Evolutionary conservation across 106 monocot species (phyloP).

Genomic region (Triglochin maritima): DNA sequence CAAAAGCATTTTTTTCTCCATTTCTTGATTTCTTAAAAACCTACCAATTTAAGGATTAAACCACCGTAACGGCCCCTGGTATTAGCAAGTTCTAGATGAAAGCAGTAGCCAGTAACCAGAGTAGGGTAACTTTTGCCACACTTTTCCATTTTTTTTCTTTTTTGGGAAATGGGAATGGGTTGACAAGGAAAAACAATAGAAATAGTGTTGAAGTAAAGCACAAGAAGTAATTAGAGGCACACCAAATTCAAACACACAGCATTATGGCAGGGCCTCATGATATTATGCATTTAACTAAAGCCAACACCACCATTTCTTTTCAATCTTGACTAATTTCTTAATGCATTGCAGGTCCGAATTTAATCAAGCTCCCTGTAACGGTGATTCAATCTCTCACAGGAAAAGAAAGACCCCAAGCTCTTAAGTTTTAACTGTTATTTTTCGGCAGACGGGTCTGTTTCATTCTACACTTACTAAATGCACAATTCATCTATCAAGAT

Average conservation of each 20-base stretch:
- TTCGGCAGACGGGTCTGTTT: too few relatives aligned
- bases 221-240: not conserved
- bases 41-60: too few relatives aligned
- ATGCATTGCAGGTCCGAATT: slow-evolving; percentile 46
- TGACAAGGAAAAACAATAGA: not conserved
- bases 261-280: not conserved
- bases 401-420: slow-evolving; percentile 23
- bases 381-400: slow-evolving; percentile 20
- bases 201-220: not conserved
- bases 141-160: too few relatives aligned
- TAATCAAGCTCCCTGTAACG: slow-evolving; percentile 18
- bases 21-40: too few relatives aligned
- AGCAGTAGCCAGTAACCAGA: too few relatives aligned
- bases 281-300: not conserved
- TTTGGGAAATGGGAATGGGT: not conserved
- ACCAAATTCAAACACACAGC: not conserved
- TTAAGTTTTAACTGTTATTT: too few relatives aligned
- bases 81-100: too few relatives aligned
- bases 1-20: too few relatives aligned
- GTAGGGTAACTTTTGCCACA: too few relatives aligned
- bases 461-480: too few relatives aligned
- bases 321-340: not conserved
- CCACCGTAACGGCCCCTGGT: too few relatives aligned
- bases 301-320: not conserved
- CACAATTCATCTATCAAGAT: too few relatives aligned